Conservation (phyloP, 139 green algal species). For the Monoraphidium neglectum region DNA sequence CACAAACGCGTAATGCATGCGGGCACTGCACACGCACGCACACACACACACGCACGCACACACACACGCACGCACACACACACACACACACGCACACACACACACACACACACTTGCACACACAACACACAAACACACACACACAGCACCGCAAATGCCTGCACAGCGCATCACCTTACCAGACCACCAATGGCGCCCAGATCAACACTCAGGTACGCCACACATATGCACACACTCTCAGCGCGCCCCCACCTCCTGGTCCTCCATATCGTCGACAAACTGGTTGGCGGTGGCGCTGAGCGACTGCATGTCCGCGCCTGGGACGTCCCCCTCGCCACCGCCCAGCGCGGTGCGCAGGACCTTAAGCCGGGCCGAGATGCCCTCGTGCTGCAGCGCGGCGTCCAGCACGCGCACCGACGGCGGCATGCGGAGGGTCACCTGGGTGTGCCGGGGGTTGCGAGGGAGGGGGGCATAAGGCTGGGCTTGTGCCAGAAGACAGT, state of each 20-base stretch:
- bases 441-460: too few relatives aligned
- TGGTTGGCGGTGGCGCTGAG: slow-evolving; percentile 42
- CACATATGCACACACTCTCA: background rate
- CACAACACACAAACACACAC: background rate
- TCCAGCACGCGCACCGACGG: slow-evolving; percentile 33
- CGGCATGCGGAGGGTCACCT: background rate
- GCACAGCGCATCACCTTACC: too few relatives aligned
- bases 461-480: too few relatives aligned
- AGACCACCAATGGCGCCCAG: too few relatives aligned
- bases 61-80: background rate
- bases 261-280: slow-evolving; percentile 69
- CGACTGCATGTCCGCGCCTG: slow-evolving; percentile 25
- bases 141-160: too few relatives aligned
- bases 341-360: slow-evolving; percentile 4
- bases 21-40: background rate
- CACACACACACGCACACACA: background rate
- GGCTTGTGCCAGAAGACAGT: too few relatives aligned
- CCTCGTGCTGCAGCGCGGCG: slow-evolving; percentile 42
- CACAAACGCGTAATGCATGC: too few relatives aligned
- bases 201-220: too few relatives aligned
- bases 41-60: background rate
- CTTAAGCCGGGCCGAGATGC: background rate
- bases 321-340: slow-evolving; percentile 22
- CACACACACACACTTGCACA: too few relatives aligned
- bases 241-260: slow-evolving; percentile 35